Percentiles rank a stretch among this genome's conserved stretches.
phyloP scores from a whole-genome alignment of 2,329 filamentous ascomycete genomes.

The Diaporthe sp. region DNA sequence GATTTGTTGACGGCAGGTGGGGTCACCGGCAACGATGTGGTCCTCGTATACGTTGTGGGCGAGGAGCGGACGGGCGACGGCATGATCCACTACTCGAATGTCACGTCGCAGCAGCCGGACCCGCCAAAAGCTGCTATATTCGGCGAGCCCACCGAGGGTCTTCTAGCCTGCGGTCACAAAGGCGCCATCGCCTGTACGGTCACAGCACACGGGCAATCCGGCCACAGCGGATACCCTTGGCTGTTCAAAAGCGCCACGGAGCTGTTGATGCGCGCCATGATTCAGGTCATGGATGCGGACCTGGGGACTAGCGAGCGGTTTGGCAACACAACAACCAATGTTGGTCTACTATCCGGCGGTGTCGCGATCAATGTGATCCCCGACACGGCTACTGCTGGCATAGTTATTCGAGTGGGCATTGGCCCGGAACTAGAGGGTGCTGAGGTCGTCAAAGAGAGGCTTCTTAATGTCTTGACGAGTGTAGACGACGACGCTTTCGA shows the following conservation, averaged over 20 bases:
- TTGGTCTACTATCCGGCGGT: constrained; percentile 82
- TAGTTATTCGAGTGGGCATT: constrained; percentile 81
- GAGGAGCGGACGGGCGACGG: constrained; percentile 86
- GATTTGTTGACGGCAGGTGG: constrained; percentile 55
- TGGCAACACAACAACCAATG: constrained; percentile 89
- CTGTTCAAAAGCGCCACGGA: constrained; percentile 87
- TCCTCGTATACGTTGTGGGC: constrained; percentile 78
- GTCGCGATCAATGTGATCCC: constrained; percentile 91
- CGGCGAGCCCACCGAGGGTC: constrained; percentile 90
- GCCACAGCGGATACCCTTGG: constrained; percentile 93
- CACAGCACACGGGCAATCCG: constrained; percentile 76
- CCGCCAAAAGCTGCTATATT: constrained; percentile 79
- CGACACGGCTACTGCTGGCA: constrained; percentile 72
- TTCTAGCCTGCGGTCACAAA: constrained; percentile 93
- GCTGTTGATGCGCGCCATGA: constrained; percentile 78
- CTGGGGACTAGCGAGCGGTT: constrained; percentile 81
- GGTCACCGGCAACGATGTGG: constrained; percentile 57
- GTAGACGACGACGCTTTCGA: constrained; percentile 67
- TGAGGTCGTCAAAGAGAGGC: constrained; percentile 61
- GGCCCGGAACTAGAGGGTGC: constrained; percentile 50
- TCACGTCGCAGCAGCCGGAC: constrained; percentile 53
- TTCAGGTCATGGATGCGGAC: constrained; percentile 72
- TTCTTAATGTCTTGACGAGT: constrained; percentile 65
- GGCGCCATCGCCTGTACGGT: constrained; percentile 78
- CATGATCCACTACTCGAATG: constrained; percentile 63